Conservation (phyloP, 2,329 filamentous ascomycete genomes). For the Colletotrichum sp. region DNA sequence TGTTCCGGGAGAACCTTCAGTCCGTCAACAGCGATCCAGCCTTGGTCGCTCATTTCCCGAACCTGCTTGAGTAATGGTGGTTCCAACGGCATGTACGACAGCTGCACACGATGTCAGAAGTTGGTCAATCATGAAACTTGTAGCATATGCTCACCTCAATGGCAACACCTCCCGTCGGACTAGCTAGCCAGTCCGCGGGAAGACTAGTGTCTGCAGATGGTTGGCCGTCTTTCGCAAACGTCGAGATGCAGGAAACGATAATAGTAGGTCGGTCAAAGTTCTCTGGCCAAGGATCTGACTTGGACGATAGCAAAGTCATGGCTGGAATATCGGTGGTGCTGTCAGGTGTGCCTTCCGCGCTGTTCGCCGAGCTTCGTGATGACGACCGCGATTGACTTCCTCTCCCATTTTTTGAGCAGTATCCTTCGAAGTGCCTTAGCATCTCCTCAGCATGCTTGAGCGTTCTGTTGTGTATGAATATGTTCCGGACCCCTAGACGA, state of each 20-base stretch:
- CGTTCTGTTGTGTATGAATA: constrained; percentile 77
- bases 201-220: constrained; percentile 74
- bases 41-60: constrained; percentile 58
- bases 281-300: constrained; percentile 68
- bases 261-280: constrained; percentile 71
- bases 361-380: background rate
- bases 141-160: constrained; percentile 68
- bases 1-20: constrained; percentile 79
- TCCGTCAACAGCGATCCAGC: constrained; percentile 79
- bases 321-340: constrained; percentile 42
- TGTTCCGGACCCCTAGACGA: constrained; percentile 76
- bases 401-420: constrained; percentile 43
- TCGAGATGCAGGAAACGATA: constrained; percentile 77
- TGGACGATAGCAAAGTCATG: constrained; percentile 48
- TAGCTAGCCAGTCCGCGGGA: constrained; percentile 72
- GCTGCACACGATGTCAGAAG: background rate
- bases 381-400: constrained; percentile 34
- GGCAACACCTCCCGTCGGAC: constrained; percentile 76
- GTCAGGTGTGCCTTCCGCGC: background rate
- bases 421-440: constrained; percentile 69
- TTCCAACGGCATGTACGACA: constrained; percentile 66
- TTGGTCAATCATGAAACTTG: background rate
- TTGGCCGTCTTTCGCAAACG: constrained; percentile 66
- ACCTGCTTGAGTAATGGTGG: constrained; percentile 75
- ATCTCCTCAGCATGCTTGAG: constrained; percentile 67